A percentile compares a stretch with the other conserved stretches of the same genome.
Evolutionary conservation across 257 asterid species (phyloP).

Genomic region (Solanum paucissectum): DNA sequence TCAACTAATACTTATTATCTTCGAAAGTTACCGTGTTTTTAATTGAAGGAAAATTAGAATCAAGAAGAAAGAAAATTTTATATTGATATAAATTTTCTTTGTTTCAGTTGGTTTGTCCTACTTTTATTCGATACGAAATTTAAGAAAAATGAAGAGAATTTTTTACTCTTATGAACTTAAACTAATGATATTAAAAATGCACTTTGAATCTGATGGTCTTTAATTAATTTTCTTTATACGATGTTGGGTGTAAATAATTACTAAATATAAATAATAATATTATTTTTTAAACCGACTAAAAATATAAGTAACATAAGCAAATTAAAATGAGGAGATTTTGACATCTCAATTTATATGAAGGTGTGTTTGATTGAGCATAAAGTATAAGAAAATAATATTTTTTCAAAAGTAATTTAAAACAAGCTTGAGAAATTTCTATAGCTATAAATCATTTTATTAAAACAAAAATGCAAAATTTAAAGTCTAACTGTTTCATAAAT

Average conservation of each 20-base stretch:
- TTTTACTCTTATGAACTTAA: background rate
- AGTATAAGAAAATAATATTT: background rate
- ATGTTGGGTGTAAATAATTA: background rate
- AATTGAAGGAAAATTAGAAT: no score
- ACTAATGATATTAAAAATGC: background rate
- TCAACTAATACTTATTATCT: background rate
- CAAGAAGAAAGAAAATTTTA: no score
- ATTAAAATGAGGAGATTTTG: no score
- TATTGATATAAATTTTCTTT: no score
- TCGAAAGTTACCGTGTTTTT: background rate
- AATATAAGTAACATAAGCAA: no score
- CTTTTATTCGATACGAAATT: background rate
- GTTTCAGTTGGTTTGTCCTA: background rate
- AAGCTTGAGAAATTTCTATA: background rate
- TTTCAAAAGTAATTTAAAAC: background rate
- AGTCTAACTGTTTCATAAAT: rapidly evolving
- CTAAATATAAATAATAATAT: no score
- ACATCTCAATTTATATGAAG: background rate
- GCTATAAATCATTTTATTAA: background rate
- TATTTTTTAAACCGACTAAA: no score
- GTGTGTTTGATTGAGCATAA: background rate
- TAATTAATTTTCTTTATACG: no score
- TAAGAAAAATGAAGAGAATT: background rate
- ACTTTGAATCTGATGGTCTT: background rate
- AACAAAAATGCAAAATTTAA: background rate